Evolutionary conservation across 495 filamentous ascomycete genomes (phyloP).

Genomic region (Lepraria neglecta): DNA sequence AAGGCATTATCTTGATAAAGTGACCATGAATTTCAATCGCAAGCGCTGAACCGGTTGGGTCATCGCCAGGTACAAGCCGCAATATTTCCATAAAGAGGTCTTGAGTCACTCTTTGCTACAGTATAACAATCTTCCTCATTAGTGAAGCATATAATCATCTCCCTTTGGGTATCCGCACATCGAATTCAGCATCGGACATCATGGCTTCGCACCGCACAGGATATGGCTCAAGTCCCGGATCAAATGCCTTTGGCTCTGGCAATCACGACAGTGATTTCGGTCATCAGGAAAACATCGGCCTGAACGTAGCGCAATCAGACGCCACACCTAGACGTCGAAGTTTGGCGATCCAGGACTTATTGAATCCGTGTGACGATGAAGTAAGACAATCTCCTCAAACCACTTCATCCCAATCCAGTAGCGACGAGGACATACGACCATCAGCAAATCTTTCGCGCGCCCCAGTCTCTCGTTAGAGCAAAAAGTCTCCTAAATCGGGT

Average conservation of each 20-base stretch:
- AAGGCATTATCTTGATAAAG: conserved; percentile 1
- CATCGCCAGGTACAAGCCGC: neutral
- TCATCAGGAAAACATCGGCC: neutral
- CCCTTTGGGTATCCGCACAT: conserved; percentile 2
- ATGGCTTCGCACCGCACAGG: conserved; percentile 5
- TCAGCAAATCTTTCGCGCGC: too few species aligned
- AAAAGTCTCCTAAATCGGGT: too few species aligned
- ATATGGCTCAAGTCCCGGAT: neutral
- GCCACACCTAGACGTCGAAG: conserved; percentile 12
- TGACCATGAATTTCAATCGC: conserved; percentile 1
- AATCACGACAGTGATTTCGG: neutral
- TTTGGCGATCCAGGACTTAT: too few species aligned
- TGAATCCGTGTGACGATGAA: too few species aligned
- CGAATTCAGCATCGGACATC: neutral
- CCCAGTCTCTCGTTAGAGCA: too few species aligned
- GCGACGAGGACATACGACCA: too few species aligned
- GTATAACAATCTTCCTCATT: neutral
- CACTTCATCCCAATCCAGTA: too few species aligned
- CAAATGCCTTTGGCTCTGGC: conserved; percentile 1
- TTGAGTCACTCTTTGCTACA: neutral
- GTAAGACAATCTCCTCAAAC: too few species aligned
- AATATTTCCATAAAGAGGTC: conserved; percentile 7
- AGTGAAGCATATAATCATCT: neutral
- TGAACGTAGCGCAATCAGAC: neutral
- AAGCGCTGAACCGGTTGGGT: neutral